Evolutionary conservation across 768 basidiomycete species (phyloP).

Genomic region (Candolleomyces eurysporus): DNA sequence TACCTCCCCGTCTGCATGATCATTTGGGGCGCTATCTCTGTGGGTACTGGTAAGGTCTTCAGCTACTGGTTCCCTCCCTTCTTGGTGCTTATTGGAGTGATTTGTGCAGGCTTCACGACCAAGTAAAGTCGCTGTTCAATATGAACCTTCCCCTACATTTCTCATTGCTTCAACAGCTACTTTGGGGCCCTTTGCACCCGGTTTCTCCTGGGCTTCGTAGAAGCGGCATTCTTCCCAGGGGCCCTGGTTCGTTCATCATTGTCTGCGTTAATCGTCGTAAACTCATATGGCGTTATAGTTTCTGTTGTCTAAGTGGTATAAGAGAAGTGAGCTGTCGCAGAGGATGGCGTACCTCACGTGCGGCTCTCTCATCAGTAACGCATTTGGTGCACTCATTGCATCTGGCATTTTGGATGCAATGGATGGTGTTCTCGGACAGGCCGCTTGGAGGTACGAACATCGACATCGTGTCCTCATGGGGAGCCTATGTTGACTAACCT

Average conservation of each 20-base stretch:
- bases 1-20: conserved; percentile 63
- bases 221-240: conserved; percentile 71
- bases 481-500: background rate
- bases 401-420: conserved; percentile 71
- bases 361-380: conserved; percentile 76
- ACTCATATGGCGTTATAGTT: conserved; percentile 26
- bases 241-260: conserved; percentile 37
- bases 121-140: conserved; percentile 22
- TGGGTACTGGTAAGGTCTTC: conserved; percentile 41
- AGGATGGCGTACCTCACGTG: conserved; percentile 68
- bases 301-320: conserved; percentile 73
- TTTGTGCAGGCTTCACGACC: conserved; percentile 37
- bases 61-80: background rate
- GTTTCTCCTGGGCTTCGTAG: conserved; percentile 77
- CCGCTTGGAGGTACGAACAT: conserved; percentile 67
- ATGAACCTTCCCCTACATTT: background rate
- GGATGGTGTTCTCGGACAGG: conserved; percentile 64
- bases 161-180: conserved; percentile 42
- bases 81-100: background rate
- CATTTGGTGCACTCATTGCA: conserved; percentile 77
- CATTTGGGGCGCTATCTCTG: conserved; percentile 60
- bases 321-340: conserved; percentile 63
- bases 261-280: background rate
- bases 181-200: conserved; percentile 62
- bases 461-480: background rate